Evolutionary conservation across 106 monocot species (phyloP).

Genomic region (Dioscorea alata): DNA sequence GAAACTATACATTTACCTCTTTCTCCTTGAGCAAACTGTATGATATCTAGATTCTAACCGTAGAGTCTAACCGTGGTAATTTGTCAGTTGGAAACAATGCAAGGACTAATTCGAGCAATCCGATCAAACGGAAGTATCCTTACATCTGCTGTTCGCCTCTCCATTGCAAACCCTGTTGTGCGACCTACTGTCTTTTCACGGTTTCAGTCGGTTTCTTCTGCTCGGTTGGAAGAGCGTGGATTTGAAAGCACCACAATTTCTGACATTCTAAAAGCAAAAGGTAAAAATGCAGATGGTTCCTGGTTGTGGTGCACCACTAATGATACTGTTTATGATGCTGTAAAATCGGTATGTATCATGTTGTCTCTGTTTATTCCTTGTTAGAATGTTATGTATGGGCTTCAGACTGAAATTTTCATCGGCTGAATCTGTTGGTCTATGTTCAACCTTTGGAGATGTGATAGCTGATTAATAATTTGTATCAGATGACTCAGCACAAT

Average conservation of each 20-base stretch:
- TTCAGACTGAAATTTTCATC: too few species aligned
- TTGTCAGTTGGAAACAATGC: conserved; percentile 29
- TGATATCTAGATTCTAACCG: neutral
- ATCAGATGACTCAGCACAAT: conserved; percentile 97
- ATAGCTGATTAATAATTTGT: neutral
- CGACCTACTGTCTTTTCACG: conserved; percentile 30
- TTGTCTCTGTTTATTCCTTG: neutral
- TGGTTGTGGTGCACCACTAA: conserved; percentile 79
- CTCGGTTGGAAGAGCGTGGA: conserved; percentile 56
- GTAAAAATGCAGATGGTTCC: conserved; percentile 74
- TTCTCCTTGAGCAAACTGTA: neutral
- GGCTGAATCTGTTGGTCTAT: too few species aligned
- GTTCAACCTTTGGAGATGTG: too few species aligned
- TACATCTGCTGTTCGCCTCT: conserved; percentile 25
- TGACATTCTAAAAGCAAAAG: conserved; percentile 57
- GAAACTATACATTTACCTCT: neutral
- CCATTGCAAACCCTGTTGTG: conserved; percentile 20
- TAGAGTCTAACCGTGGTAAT: conserved; percentile 1
- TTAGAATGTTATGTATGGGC: neutral
- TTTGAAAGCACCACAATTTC: conserved; percentile 72
- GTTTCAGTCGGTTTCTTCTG: conserved; percentile 32
- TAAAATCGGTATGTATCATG: conserved; percentile 48
- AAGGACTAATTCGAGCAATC: conserved; percentile 23
- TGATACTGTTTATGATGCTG: conserved; percentile 71
- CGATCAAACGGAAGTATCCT: conserved; percentile 33